Base-by-base conservation (phyloP, 1,139 yeast genomes). In the Kodamaea ohmeri region DNA sequence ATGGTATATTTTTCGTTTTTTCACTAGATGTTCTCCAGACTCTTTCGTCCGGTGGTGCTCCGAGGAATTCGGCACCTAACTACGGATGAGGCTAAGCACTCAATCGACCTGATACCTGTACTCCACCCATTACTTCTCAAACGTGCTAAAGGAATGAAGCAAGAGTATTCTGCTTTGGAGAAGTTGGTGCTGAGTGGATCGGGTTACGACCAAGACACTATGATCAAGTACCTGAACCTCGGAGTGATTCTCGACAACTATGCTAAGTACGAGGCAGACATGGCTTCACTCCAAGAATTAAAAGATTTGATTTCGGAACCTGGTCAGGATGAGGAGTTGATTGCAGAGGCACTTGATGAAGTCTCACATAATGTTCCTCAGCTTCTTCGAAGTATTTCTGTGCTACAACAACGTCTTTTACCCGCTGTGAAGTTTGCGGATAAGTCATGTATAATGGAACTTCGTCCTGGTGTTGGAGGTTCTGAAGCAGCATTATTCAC, bases 381-480 rank as follows among this genome's bases (percentile, higher is more conserved):
- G 9, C 51, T 78, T 9, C 56, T 45, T 2, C 52, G 56, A 4
- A 53, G 71, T 2, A 64, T 76, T 0, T 57, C 61, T 2, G 64
- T 67, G 28, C 65, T 92, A 14, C 78, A 82, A 45, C 51, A 68
- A 1, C 71, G 75, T 39, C 64, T 92, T 9, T 65, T 89, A 24
- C 97, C 97, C 1, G 78, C 86, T 3, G 81, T 85, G 46, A 80
- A 82, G 35, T 86, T 85, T 56, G 75, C 83, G 3, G 95, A 86
- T 39, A 79, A 77, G 43, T 80, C 95, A 1, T 83, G 96, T 36
- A 69, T 92, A 11, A 51, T 92, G 14, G 99, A 92, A 58, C 61
- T 92, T 19, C 71, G 97, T 40, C 97, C 98, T 0, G 98, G 99
- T 2, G 90, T 92, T 1, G 98, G 99, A 11, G 99, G 99, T 2